phyloP scores from a whole-genome alignment of 305 asterid genomes.

The Withania somnifera region DNA sequence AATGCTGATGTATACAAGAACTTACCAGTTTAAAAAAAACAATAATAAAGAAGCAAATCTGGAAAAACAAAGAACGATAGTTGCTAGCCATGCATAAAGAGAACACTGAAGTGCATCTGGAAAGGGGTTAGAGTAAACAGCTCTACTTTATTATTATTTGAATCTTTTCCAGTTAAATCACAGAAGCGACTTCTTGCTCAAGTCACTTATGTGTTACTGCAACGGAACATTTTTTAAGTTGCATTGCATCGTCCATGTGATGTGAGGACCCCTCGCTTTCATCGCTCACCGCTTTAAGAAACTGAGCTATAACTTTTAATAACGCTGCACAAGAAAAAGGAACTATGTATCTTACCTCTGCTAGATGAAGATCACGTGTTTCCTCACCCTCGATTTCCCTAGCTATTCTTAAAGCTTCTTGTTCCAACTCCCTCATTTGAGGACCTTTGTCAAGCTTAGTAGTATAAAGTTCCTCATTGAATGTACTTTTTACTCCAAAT shows the following conservation, averaged over 20 bases:
- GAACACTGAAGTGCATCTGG: background rate
- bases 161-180: background rate
- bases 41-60: background rate
- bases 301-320: too few species aligned
- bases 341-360: conserved; percentile 51
- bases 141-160: background rate
- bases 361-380: conserved; percentile 85
- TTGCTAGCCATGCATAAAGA: background rate
- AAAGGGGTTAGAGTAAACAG: background rate
- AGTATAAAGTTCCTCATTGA: conserved; percentile 84
- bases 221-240: too few species aligned
- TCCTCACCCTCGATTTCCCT: conserved; percentile 94
- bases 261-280: too few species aligned
- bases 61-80: background rate
- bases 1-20: too few species aligned
- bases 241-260: too few species aligned
- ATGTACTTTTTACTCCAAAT: conserved; percentile 94
- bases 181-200: background rate
- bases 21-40: background rate
- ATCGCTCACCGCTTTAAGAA: too few species aligned
- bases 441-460: conserved; percentile 94
- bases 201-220: too few species aligned
- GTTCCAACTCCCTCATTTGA: conserved; percentile 73
- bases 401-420: conserved; percentile 77
- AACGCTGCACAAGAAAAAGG: too few species aligned